Conservation (phyloP, 2,329 filamentous ascomycete species). For the Coniochaeta prunicola region DNA sequence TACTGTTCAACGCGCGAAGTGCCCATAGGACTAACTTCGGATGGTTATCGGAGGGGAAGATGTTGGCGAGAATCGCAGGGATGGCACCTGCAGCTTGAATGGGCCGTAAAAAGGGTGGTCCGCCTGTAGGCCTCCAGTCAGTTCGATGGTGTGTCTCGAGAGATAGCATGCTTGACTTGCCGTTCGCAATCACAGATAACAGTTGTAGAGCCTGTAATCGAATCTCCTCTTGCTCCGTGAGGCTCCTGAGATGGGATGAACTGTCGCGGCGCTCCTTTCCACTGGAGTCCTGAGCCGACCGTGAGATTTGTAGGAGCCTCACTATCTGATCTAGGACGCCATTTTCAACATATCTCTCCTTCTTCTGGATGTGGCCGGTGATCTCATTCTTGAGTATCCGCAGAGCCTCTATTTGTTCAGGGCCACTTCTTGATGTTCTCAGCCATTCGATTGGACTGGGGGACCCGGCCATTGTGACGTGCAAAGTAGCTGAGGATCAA, state of each 20-base stretch:
- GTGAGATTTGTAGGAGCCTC: conserved; percentile 32
- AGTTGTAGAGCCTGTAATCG: conserved; percentile 76
- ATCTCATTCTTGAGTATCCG: conserved; percentile 80
- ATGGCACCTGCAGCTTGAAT: conserved; percentile 62
- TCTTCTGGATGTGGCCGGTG: conserved; percentile 80
- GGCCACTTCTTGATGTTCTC: conserved; percentile 40
- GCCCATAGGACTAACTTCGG: conserved; percentile 64
- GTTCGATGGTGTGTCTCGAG: background rate
- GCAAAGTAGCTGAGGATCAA: background rate
- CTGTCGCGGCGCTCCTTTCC: conserved; percentile 30
- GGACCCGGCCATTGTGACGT: conserved; percentile 41
- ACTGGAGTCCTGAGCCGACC: conserved; percentile 24
- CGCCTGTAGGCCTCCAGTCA: conserved; percentile 45
- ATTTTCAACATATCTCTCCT: conserved; percentile 66
- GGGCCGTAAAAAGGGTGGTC: conserved; percentile 69
- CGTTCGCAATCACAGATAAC: conserved; percentile 77
- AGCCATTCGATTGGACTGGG: conserved; percentile 47
- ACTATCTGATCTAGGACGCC: conserved; percentile 59
- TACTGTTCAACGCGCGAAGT: conserved; percentile 64
- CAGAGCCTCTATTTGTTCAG: conserved; percentile 54
- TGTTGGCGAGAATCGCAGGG: conserved; percentile 60
- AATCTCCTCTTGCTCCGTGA: conserved; percentile 58
- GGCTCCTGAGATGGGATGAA: conserved; percentile 23
- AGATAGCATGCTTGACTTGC: conserved; percentile 33
- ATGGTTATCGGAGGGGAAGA: conserved; percentile 59